These are phyloP conservation scores for Albatrellus sp. DNA, from an alignment of 1,284 basidiomycete species.

Conservation along the genomic window DNA sequence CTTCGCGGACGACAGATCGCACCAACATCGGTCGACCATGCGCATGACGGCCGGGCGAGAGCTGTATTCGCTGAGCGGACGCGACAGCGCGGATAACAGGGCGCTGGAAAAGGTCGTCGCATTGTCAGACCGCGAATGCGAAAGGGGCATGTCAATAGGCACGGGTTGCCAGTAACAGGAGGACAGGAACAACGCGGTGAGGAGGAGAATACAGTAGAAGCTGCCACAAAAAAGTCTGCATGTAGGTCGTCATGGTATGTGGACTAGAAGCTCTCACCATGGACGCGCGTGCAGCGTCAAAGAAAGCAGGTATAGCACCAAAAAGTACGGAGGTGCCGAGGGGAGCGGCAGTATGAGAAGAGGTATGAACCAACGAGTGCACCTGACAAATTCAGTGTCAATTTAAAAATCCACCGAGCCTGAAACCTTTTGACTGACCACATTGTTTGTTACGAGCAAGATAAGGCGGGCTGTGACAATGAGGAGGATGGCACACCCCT, in stretches of 20 bases:
- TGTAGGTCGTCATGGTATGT: neutral
- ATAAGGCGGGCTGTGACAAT: neutral
- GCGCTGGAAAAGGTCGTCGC: constrained; percentile 60
- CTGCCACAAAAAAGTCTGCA: constrained; percentile 22
- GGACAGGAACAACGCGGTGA: constrained; percentile 66
- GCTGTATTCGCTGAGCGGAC: constrained; percentile 16
- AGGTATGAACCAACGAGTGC: constrained; percentile 73
- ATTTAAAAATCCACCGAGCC: neutral
- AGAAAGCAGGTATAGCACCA: constrained; percentile 61
- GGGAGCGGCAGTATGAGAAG: constrained; percentile 66
- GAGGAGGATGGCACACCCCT: neutral
- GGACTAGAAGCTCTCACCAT: constrained; percentile 37
- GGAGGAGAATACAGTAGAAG: constrained; percentile 72
- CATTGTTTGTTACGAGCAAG: constrained; percentile 14
- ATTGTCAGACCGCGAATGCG: constrained; percentile 50
- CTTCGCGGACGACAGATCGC: constrained; percentile 43
- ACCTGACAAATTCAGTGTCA: constrained; percentile 30
- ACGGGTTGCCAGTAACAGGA: constrained; percentile 80
- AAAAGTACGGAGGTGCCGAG: constrained; percentile 63
- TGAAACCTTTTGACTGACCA: constrained; percentile 21
- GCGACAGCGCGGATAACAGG: constrained; percentile 24
- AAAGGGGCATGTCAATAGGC: constrained; percentile 45
- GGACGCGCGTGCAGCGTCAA: constrained; percentile 67
- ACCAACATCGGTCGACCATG: constrained; percentile 69
- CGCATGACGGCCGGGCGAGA: constrained; percentile 35